Evolutionary conservation across 192 early-diverging fungal species (phyloP).

Genomic region (Mortierella antarctica): DNA sequence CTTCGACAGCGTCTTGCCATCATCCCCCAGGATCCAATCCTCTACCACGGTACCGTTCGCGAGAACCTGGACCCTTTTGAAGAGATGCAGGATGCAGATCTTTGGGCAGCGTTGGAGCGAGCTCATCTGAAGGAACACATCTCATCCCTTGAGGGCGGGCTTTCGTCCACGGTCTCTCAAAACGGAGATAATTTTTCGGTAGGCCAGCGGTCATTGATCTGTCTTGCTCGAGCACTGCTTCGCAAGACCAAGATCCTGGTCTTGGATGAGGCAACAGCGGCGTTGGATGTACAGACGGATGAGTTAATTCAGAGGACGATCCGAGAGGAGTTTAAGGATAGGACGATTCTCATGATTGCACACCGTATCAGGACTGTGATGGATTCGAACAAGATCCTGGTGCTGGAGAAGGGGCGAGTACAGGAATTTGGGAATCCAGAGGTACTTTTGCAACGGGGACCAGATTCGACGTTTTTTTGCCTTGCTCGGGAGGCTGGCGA

Average conservation of each 20-base stretch:
- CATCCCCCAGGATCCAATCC: conserved; percentile 82
- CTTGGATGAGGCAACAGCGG: conserved; percentile 62
- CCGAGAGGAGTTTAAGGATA: conserved; percentile 76
- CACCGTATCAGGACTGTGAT: conserved; percentile 89
- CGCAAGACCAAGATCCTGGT: conserved; percentile 64
- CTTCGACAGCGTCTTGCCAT: conserved; percentile 73
- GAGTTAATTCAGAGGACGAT: conserved; percentile 89
- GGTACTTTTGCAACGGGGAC: conserved; percentile 29
- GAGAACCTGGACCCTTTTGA: conserved; percentile 71
- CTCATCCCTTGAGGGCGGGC: conserved; percentile 67
- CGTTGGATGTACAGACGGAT: conserved; percentile 91
- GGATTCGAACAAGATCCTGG: conserved; percentile 86
- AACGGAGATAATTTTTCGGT: conserved; percentile 90
- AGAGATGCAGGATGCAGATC: conserved; percentile 57
- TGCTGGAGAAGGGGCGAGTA: conserved; percentile 61
- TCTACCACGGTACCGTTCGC: conserved; percentile 72
- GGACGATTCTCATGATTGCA: conserved; percentile 91
- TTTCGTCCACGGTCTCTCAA: conserved; percentile 78
- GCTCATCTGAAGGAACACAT: conserved; percentile 78
- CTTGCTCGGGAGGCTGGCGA: conserved; percentile 49
- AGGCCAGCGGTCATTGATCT: conserved; percentile 80
- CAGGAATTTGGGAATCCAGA: conserved; percentile 64
- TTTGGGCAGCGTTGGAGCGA: conserved; percentile 79
- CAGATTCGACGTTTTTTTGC: conserved; percentile 38
- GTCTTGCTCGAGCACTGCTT: conserved; percentile 80